Evolutionary conservation across 345 rosid species (phyloP).

Genomic region (Camelina neglecta): DNA sequence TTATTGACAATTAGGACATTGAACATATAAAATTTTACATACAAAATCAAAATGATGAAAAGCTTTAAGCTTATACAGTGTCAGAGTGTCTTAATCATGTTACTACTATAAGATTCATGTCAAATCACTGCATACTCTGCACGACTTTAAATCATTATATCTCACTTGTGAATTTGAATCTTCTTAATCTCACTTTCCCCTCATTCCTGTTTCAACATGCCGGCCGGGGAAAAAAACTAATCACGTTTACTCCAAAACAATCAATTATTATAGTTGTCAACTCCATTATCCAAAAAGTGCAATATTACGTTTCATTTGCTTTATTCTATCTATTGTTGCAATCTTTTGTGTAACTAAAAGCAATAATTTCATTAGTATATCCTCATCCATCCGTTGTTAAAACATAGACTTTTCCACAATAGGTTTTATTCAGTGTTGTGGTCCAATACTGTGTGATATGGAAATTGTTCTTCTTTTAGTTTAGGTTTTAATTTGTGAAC

Average conservation of each 20-base stretch:
- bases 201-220: slow-evolving; percentile 22
- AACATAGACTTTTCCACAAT: background rate
- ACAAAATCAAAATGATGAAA: slow-evolving; percentile 11
- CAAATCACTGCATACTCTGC: slow-evolving; percentile 16
- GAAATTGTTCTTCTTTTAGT: background rate
- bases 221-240: slow-evolving; percentile 1
- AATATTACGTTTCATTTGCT: background rate
- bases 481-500: background rate
- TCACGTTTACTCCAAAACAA: background rate
- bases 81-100: slow-evolving; percentile 20
- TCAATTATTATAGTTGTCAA: slow-evolving; percentile 15
- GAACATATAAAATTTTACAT: slow-evolving; percentile 1
- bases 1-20: slow-evolving; percentile 1
- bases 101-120: slow-evolving; percentile 12
- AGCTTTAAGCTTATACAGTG: slow-evolving; percentile 16
- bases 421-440: background rate
- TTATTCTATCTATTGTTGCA: background rate
- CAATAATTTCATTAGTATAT: background rate
- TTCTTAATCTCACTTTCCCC: background rate
- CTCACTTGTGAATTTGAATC: background rate
- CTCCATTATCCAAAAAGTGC: slow-evolving; percentile 8
- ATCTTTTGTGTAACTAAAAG: background rate
- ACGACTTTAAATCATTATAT: slow-evolving; percentile 6
- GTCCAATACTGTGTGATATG: background rate
- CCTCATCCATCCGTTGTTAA: background rate